These are phyloP conservation scores for Niebla homalea DNA, from an alignment of 495 filamentous ascomycete genomes.

Conservation along the genomic window DNA sequence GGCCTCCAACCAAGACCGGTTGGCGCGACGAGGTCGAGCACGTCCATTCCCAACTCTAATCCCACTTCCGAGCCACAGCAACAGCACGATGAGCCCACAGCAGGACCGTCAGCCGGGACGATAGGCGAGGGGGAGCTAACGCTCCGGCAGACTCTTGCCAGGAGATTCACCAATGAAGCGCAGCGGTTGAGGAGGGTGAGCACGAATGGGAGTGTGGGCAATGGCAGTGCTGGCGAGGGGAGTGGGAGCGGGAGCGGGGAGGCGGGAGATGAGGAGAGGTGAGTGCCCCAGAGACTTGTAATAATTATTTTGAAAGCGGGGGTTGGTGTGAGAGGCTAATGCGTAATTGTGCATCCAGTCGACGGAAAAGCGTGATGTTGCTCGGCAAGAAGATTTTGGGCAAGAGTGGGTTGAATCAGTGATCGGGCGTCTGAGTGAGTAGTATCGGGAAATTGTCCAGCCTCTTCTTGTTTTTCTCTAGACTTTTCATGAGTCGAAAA, in stretches of 20 bases:
- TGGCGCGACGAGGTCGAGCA: background rate
- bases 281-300: conserved; percentile 3
- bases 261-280: conserved; percentile 29
- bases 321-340: background rate
- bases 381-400: conserved; percentile 32
- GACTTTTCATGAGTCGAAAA: too few species aligned
- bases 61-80: conserved; percentile 5
- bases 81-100: background rate
- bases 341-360: conserved; percentile 13
- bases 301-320: too few species aligned
- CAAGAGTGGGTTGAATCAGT: conserved; percentile 9
- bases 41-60: conserved; percentile 10
- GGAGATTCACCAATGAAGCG: conserved; percentile 13
- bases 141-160: conserved; percentile 17
- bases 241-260: conserved; percentile 6
- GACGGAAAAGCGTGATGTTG: conserved; percentile 28
- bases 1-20: background rate
- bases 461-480: too few species aligned
- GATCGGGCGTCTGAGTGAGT: too few species aligned
- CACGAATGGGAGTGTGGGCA: conserved; percentile 14
- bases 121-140: conserved; percentile 1
- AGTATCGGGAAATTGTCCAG: too few species aligned
- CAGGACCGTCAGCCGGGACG: too few species aligned
- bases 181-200: conserved; percentile 8
- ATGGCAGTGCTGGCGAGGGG: too few species aligned